A percentile compares a stretch with the other conserved stretches of the same genome.
Evolutionary conservation across 768 basidiomycete genomes (phyloP).

Genomic region (Boletus eberwhitei): DNA sequence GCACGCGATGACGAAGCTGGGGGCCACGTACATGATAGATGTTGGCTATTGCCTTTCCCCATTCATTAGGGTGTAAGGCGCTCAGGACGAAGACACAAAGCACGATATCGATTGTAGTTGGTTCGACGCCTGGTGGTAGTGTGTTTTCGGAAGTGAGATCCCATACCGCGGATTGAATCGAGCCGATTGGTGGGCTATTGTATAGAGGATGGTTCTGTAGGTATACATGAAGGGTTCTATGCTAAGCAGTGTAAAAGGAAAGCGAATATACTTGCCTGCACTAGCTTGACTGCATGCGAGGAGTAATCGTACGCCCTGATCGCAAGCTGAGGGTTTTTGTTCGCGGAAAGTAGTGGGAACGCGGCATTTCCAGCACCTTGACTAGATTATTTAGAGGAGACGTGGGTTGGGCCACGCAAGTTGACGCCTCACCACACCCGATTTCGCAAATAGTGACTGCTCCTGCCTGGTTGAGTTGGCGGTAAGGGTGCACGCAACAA

Average conservation of each 20-base stretch:
- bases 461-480: constrained; percentile 59
- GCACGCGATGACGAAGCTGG: background rate
- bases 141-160: constrained; percentile 68
- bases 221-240: background rate
- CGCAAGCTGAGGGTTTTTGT: constrained; percentile 72
- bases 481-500: background rate
- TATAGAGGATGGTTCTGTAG: constrained; percentile 72
- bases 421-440: constrained; percentile 70
- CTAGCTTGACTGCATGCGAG: constrained; percentile 80
- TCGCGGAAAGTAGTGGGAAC: constrained; percentile 82
- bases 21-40: constrained; percentile 58
- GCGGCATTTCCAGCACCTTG: constrained; percentile 93
- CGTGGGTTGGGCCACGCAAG: background rate
- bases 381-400: constrained; percentile 3
- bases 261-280: constrained; percentile 56
- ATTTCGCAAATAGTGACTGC: constrained; percentile 76
- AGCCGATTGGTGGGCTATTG: constrained; percentile 58
- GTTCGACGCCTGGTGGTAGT: constrained; percentile 61
- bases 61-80: constrained; percentile 91
- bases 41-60: constrained; percentile 79
- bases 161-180: constrained; percentile 83
- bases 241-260: background rate
- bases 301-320: constrained; percentile 92
- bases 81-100: constrained; percentile 94
- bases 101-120: constrained; percentile 77